Base-by-base conservation (phyloP, 2,329 filamentous ascomycete species). In the Ilyonectria mors-panacis region DNA sequence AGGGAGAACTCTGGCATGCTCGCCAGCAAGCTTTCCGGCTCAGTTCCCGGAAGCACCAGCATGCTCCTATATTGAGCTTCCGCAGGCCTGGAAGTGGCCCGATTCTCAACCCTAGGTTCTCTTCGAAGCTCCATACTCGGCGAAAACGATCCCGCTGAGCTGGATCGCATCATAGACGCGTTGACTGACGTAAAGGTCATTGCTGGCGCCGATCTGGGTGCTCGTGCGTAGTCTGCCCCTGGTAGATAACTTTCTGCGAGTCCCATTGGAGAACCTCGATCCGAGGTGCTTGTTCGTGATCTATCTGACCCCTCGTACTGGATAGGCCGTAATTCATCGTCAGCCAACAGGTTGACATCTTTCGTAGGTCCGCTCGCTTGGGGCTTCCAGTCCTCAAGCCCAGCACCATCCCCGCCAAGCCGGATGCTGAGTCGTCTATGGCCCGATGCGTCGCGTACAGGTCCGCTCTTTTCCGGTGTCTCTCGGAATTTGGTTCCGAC, bases 401-500 rank as follows among this genome's bases (percentile, higher is more conserved):
- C 50, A 55, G 42, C 33, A 8, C 51, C 53, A 28, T 70, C 67
- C 6, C 54, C 70, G 17, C 66, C 66, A 42, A 70, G 59, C 3
- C 71, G 58, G 9, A 73, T 72, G 42, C 71, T 71, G 3, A 72
- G 26, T 39, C 56, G 50, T 35, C 65, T 45, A 35, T 26, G 33
- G n/a, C 44, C 58, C 21, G 48, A 21, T n/a, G 45, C 15, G 9
- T 63, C 59, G 30, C 55, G 33, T 23, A 47, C 8, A 30, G 58
- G 45, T 39, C 45, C 54, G 17, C 33, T 19, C 8, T 57, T 51
- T 44, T 37, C 54, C 12, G 45, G 26, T 28, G 55, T 47, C 21
- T 56, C 51, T 17, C 61, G 47, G 15, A 59, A 54, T 15, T 57
- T 47, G 2, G 50, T 37, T 28, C 39, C 69, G 6, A 60, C 70